These are phyloP conservation scores for Serendipita vermifera DNA, from an alignment of 768 basidiomycete genomes.

Conservation along the genomic window DNA sequence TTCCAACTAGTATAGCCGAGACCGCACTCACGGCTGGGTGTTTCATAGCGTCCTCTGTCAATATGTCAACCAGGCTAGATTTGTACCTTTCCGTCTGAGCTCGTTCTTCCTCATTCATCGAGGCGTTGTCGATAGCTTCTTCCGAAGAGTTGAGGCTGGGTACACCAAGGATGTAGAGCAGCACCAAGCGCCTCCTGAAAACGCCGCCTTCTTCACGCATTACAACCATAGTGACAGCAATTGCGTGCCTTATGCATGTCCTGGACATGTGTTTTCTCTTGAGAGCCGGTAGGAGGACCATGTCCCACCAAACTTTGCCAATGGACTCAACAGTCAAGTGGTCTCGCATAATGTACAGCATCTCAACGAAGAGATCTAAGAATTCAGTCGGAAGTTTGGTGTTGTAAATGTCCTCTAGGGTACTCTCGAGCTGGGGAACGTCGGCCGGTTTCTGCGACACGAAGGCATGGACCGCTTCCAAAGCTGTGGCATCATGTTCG, in stretches of 20 bases:
- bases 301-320: constrained; percentile 71
- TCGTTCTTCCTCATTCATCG: constrained; percentile 47
- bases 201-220: constrained; percentile 40
- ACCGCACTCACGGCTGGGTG: constrained; percentile 45
- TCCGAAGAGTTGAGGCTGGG: constrained; percentile 60
- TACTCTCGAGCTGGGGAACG: not conserved
- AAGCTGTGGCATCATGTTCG: not conserved
- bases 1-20: constrained; percentile 4
- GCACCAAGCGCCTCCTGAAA: constrained; percentile 56
- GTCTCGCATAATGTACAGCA: constrained; percentile 49
- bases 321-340: constrained; percentile 51
- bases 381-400: constrained; percentile 41
- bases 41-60: constrained; percentile 50
- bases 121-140: constrained; percentile 65
- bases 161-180: constrained; percentile 65
- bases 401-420: not conserved
- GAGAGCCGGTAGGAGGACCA: constrained; percentile 61
- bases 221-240: constrained; percentile 55
- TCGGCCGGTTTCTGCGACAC: not conserved
- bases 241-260: constrained; percentile 47
- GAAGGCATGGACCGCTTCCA: not conserved
- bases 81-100: constrained; percentile 57
- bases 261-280: constrained; percentile 58
- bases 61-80: constrained; percentile 59
- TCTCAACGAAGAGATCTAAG: constrained; percentile 51